These are phyloP conservation scores for Lentinula sp. DNA, from an alignment of 768 basidiomycete species.

Conservation along the genomic window DNA sequence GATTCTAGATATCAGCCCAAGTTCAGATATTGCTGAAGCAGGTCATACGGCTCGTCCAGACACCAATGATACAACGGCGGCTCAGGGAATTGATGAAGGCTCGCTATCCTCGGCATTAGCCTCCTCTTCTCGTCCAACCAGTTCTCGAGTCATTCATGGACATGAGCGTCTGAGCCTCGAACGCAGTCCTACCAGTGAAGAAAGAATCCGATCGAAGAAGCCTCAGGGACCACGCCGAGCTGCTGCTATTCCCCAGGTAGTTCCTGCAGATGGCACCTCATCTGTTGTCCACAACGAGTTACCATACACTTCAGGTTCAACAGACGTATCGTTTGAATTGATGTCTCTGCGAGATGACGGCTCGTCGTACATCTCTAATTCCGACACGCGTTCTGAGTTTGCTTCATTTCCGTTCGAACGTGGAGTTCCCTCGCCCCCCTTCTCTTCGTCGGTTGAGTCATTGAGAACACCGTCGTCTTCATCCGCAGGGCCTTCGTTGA, in stretches of 20 bases:
- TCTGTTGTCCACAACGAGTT: background rate
- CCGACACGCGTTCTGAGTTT: constrained; percentile 17
- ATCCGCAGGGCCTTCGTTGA: constrained; percentile 40
- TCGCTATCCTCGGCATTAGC: background rate
- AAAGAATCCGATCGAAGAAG: background rate
- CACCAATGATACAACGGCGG: constrained; percentile 1
- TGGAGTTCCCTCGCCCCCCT: constrained; percentile 30
- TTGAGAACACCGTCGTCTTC: constrained; percentile 48
- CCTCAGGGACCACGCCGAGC: background rate
- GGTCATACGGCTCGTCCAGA: constrained; percentile 10
- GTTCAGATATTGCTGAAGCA: constrained; percentile 9
- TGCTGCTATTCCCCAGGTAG: background rate
- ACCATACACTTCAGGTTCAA: constrained; percentile 1
- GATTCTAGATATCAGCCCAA: constrained; percentile 21
- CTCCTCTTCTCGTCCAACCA: constrained; percentile 1
- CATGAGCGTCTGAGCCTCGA: constrained; percentile 10
- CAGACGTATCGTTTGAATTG: constrained; percentile 11
- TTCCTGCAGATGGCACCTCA: background rate
- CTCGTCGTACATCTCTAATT: constrained; percentile 20
- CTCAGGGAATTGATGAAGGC: background rate
- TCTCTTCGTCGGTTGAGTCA: constrained; percentile 58
- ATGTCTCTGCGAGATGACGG: constrained; percentile 11
- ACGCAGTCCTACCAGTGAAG: background rate
- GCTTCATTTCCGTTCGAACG: constrained; percentile 9
- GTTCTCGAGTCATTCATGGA: constrained; percentile 8